Evolutionary conservation across 148 eudicot genomes (phyloP).

Genomic region (Rhododendron vialii): DNA sequence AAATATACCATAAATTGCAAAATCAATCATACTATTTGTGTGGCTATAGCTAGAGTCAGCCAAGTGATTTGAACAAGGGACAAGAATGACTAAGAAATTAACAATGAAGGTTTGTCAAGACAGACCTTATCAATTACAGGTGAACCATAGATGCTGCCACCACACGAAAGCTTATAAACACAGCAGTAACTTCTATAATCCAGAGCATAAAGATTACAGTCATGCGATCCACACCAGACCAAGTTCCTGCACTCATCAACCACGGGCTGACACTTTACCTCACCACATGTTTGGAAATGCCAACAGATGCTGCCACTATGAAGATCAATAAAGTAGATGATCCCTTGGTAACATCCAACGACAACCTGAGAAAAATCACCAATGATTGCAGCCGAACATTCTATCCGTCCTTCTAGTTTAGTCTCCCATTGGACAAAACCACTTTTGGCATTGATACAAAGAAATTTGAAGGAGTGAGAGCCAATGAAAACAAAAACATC

Average conservation of each 20-base stretch:
- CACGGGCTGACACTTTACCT: conserved; percentile 79
- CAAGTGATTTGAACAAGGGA: not conserved
- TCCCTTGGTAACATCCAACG: conserved; percentile 90
- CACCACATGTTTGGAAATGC: conserved; percentile 80
- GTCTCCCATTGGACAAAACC: conserved; percentile 66
- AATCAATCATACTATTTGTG: not conserved
- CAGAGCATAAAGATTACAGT: conserved; percentile 74
- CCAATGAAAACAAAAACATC: conserved; percentile 61
- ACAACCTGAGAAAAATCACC: conserved; percentile 78
- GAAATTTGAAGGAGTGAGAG: conserved; percentile 74
- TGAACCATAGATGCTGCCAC: conserved; percentile 81
- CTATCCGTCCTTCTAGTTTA: conserved; percentile 65
- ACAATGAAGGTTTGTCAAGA: conserved; percentile 5
- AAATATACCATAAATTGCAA: not conserved
- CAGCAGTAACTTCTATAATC: conserved; percentile 64
- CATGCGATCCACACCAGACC: conserved; percentile 95
- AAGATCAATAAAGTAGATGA: conserved; percentile 70
- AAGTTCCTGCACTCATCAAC: conserved; percentile 63
- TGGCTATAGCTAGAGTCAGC: not conserved
- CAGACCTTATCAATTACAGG: conserved; percentile 69
- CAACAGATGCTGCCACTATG: conserved; percentile 54
- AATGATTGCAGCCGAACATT: conserved; percentile 70
- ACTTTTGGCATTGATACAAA: conserved; percentile 69
- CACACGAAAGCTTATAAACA: conserved; percentile 58
- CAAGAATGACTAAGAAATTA: not conserved